A percentile compares a stretch with the other conserved stretches of the same genome.
Evolutionary conservation across 345 rosid genomes (phyloP).

Genomic region (sweet orange (Citrus sinensis)): DVS_A1.0 CM039162.1:25163501-25164000

Average conservation of each 20-base stretch:
- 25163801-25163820: too few relatives aligned
- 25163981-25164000: too few relatives aligned
- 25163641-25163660: neutral
- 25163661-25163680: neutral
- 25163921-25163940: too few relatives aligned
- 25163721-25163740: neutral
- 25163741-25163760: neutral
- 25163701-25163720: too few relatives aligned
- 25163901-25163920: neutral
- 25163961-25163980: too few relatives aligned
- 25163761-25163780: neutral
- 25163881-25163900: neutral
- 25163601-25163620: neutral
- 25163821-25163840: too few relatives aligned
- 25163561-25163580: neutral
- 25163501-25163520: neutral
- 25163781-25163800: neutral
- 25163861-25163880: neutral
- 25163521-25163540: neutral
- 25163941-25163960: too few relatives aligned
- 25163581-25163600: neutral
- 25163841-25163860: neutral
- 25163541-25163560: rapidly evolving
- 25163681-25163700: neutral
- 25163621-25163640: rapidly evolving